A percentile compares a stretch with the other conserved stretches of the same genome.
Evolutionary conservation across 2,329 filamentous ascomycete species (phyloP).

Genomic region (Neocucurbitaria cava): DNA sequence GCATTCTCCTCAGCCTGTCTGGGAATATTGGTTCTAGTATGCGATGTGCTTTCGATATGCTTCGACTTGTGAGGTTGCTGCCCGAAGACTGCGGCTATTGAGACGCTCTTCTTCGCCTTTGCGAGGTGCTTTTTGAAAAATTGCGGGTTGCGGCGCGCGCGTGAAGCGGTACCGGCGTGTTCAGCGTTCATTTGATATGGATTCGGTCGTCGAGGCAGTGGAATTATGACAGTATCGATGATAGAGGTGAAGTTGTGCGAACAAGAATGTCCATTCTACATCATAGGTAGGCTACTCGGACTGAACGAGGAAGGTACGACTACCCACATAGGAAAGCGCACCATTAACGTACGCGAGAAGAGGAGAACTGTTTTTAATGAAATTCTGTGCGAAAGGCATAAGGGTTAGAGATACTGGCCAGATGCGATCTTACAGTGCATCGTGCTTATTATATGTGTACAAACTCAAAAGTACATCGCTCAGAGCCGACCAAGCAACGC

Average conservation of each 20-base stretch:
- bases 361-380: background rate
- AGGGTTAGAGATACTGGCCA: background rate
- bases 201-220: background rate
- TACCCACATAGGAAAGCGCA: background rate
- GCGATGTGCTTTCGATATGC: background rate
- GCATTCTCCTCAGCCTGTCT: background rate
- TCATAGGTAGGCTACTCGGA: constrained; percentile 3
- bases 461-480: background rate
- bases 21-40: background rate
- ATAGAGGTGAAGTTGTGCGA: background rate
- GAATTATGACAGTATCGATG: no score
- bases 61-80: constrained; percentile 17
- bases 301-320: constrained; percentile 13
- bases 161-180: background rate
- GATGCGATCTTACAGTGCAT: background rate
- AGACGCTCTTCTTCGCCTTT: constrained; percentile 20
- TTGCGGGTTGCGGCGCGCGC: background rate
- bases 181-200: constrained; percentile 3
- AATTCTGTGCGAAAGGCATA: background rate
- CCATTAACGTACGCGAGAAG: background rate
- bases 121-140: background rate
- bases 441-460: background rate
- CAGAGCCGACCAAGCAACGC: background rate
- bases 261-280: background rate
- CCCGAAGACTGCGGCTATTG: constrained; percentile 37